Conservation (phyloP, 2,329 filamentous ascomycete species). For the Teratosphaeria destructans region DNA sequence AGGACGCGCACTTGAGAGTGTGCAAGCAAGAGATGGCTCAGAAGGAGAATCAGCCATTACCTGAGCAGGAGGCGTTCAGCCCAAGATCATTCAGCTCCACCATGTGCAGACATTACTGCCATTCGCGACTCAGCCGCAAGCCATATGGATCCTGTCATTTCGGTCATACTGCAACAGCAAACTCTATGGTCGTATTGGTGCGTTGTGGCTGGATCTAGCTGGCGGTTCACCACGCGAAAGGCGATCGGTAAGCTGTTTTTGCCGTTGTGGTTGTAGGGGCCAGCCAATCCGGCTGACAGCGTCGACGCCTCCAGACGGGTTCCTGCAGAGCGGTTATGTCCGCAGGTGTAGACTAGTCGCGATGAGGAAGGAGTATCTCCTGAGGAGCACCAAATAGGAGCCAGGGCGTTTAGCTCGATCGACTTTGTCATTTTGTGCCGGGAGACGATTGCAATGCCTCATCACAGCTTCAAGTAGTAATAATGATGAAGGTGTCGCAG, state of each 20-base stretch:
- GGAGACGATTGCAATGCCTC: background rate
- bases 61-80: background rate
- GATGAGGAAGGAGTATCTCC: background rate
- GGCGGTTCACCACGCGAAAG: background rate
- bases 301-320: background rate
- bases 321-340: background rate
- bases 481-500: too few relatives aligned
- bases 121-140: background rate
- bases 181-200: background rate
- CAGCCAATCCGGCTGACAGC: background rate
- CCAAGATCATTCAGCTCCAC: background rate
- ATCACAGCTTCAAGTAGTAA: background rate
- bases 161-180: background rate
- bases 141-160: background rate
- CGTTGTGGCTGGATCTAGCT: background rate
- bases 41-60: background rate
- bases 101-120: background rate
- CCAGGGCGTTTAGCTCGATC: background rate
- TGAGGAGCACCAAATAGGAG: background rate
- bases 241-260: background rate
- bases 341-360: background rate
- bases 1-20: conserved; percentile 44
- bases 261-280: background rate
- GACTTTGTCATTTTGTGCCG: background rate
- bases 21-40: background rate